Base-by-base conservation (phyloP, 129 eudicot species). In the Flaveria robusta region DNA sequence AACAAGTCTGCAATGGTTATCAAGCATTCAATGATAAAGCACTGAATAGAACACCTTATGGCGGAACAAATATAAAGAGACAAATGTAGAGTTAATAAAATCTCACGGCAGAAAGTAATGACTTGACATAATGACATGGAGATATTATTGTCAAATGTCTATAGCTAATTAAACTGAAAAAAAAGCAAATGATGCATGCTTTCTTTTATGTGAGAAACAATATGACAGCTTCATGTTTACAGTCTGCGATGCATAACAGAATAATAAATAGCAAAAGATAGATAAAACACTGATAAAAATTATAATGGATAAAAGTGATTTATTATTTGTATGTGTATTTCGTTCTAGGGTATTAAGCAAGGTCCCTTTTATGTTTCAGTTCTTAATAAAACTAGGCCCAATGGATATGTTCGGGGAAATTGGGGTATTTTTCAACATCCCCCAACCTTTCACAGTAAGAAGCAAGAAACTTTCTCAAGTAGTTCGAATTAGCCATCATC, bases 371-470 rank as follows among this genome's bases (percentile, higher is more conserved):
- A 29, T 13, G 54, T 84, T 81, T 20, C 87, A 92, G 97, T 83
- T 76, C 68, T 71, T 89, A 68, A 62, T 79, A 58, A 85, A 83
- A 66, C 63, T 83, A 84, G 91, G 81, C 54, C 75, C 97, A 12
- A 87, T 79, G 75, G 90, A 87, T 10, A 85, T 87, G 82, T 83
- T 87, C 45, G 97, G 97, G 9, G 97, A 92, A 83, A 82, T 89
- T 59, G 92, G 96, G 71, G 96, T 92, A 16, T 85, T 92, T 68
- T 83, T 92, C 83, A 89, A 92, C 83, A 79, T 75, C 47, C 97
- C 97, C 37, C 97, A 92, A 75, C 97, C 96, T 39, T 89, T 92
- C 77, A 92, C 96, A 0, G 91, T 91, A 76, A 87, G 96, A 84
- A 91, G 92, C 81, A 89, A 72, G 82, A 83, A 89, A 73, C 96